phyloP scores from a whole-genome alignment of 2,329 filamentous ascomycete species.

The Fonsecaea pugnacius region DNA sequence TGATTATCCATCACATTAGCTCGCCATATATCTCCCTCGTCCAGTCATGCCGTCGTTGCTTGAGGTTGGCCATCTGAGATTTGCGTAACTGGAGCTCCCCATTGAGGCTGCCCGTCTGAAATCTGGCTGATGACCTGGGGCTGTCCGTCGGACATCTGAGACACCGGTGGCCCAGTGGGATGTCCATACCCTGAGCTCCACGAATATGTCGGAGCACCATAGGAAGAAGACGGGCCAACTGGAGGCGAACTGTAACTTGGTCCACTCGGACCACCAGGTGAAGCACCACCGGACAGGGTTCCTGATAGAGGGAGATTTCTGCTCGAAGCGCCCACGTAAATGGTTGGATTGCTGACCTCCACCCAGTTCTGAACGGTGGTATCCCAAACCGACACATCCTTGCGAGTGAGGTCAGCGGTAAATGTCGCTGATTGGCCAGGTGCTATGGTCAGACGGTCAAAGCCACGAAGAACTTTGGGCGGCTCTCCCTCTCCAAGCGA shows the following conservation, averaged over 20 bases:
- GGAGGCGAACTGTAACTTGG: not conserved
- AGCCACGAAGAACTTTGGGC: constrained; percentile 71
- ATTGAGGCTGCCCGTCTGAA: constrained; percentile 19
- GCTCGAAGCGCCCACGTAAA: constrained; percentile 64
- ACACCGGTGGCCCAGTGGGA: constrained; percentile 12
- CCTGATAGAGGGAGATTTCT: constrained; percentile 59
- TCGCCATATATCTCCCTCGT: constrained; percentile 33
- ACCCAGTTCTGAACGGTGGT: constrained; percentile 81
- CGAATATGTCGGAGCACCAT: not conserved
- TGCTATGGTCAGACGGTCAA: constrained; percentile 74
- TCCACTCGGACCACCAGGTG: constrained; percentile 6
- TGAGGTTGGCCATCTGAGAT: constrained; percentile 33
- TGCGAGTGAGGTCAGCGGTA: constrained; percentile 70
- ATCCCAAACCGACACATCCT: constrained; percentile 90
- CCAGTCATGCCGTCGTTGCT: constrained; percentile 21
- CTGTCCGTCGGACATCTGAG: constrained; percentile 42
- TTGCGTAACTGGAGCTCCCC: constrained; percentile 23
- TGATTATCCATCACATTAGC: not conserved
- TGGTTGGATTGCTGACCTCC: constrained; percentile 58
- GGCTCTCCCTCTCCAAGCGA: constrained; percentile 78
- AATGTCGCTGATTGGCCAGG: constrained; percentile 72
- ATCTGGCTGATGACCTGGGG: constrained; percentile 35
- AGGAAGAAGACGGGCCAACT: constrained; percentile 7
- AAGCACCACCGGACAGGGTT: constrained; percentile 39
- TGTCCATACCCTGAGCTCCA: constrained; percentile 21